phyloP scores from a whole-genome alignment of 306 rosid species.

The Hylodesmum podocarpum region DNA sequence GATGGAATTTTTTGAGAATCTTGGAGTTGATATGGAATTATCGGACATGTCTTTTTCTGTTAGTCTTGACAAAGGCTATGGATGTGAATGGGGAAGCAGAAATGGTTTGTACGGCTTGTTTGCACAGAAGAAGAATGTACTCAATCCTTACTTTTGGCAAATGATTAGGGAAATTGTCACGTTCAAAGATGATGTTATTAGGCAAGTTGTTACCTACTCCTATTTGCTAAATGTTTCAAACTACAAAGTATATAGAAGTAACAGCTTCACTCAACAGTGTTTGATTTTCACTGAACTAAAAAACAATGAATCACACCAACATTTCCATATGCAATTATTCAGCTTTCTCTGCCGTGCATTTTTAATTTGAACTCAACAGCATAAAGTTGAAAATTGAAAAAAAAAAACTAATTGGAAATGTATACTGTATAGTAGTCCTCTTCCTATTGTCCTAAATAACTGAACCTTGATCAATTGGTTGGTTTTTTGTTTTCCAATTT shows the following conservation, averaged over 20 bases:
- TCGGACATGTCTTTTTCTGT: slow-evolving; percentile 89
- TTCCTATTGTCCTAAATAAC: neutral
- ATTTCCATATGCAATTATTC: neutral
- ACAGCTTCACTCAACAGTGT: neutral
- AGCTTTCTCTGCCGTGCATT: neutral
- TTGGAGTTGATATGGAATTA: slow-evolving; percentile 78
- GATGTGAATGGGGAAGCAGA: slow-evolving; percentile 91
- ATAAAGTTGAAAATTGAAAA: neutral
- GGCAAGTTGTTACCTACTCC: slow-evolving; percentile 42
- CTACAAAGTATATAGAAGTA: neutral
- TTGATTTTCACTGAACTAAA: neutral
- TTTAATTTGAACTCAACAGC: neutral
- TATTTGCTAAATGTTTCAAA: neutral
- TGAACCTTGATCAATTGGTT: slow-evolving; percentile 1
- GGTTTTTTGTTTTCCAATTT: neutral
- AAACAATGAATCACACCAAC: neutral
- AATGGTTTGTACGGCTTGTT: slow-evolving; percentile 74
- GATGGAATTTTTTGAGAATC: slow-evolving; percentile 85
- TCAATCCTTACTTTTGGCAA: slow-evolving; percentile 76
- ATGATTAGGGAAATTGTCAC: slow-evolving; percentile 74
- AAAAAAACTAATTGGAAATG: neutral
- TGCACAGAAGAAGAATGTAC: slow-evolving; percentile 68
- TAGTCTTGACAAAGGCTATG: slow-evolving; percentile 70
- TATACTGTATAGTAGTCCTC: neutral
- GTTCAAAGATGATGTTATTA: slow-evolving; percentile 69